Evolutionary conservation across 768 basidiomycete genomes (phyloP).

Genomic region (button mushroom (Agaricus bisporus)): DNA sequence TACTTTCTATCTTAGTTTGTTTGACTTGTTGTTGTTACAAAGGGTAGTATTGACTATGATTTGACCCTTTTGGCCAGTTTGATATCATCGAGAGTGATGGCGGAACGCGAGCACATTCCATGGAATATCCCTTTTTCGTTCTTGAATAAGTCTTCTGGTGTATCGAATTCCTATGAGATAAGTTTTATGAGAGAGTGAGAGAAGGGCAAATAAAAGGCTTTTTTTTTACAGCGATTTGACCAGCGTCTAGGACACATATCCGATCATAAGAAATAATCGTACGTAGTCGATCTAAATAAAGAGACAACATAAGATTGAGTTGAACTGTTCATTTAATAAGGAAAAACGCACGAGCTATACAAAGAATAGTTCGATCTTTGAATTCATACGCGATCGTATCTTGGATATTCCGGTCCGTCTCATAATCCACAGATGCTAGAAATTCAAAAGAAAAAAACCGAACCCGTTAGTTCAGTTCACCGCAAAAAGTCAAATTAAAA

Average conservation of each 20-base stretch:
- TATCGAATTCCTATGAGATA: constrained; percentile 65
- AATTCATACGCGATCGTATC: constrained; percentile 85
- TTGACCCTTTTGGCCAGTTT: constrained; percentile 18
- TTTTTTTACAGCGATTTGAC: constrained; percentile 58
- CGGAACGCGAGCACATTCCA: constrained; percentile 83
- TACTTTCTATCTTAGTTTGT: neutral
- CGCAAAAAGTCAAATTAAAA: neutral
- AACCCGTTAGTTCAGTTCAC: neutral
- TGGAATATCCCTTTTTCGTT: constrained; percentile 64
- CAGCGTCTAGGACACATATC: constrained; percentile 83
- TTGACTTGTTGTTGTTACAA: too few relatives aligned
- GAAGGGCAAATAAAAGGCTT: constrained; percentile 21
- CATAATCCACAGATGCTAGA: constrained; percentile 82
- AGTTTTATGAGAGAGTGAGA: neutral
- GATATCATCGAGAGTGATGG: constrained; percentile 70
- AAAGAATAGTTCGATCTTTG: constrained; percentile 75
- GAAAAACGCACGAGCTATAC: constrained; percentile 69
- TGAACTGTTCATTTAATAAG: too few relatives aligned
- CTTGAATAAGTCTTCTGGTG: constrained; percentile 60
- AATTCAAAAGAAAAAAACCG: neutral
- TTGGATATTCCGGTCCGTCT: constrained; percentile 89
- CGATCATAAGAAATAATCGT: constrained; percentile 88
- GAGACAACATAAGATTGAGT: neutral
- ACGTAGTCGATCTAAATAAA: constrained; percentile 59
- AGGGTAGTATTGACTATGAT: neutral